phyloP scores from a whole-genome alignment of 257 asterid species.

The Solanum stenotomum region DNA sequence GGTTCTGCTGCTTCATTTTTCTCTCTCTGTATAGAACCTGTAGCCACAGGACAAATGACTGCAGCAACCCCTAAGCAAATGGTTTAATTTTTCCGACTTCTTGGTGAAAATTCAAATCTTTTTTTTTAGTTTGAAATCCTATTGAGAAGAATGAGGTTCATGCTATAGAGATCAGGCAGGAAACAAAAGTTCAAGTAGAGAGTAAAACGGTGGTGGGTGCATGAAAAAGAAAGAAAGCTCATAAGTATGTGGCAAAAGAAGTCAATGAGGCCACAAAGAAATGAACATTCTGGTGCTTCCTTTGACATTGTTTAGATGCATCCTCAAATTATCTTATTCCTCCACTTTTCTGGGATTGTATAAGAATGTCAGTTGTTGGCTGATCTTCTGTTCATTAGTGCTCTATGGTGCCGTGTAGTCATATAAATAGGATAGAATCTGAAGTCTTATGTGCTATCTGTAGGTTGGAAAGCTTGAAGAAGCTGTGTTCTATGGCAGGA shows the following conservation, averaged over 20 bases:
- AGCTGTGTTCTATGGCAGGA: constrained; percentile 69
- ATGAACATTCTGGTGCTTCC: not conserved
- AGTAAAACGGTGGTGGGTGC: not conserved
- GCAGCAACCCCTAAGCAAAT: not conserved
- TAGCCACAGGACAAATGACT: not conserved
- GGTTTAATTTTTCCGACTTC: not conserved
- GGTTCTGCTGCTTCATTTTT: constrained; percentile 4
- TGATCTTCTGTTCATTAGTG: not conserved
- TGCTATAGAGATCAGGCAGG: not conserved
- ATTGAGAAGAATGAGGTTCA: not conserved
- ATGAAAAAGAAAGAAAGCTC: not conserved
- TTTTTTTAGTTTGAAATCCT: not conserved
- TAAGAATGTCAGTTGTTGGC: not conserved
- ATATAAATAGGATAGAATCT: not conserved
- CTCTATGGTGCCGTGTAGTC: not conserved
- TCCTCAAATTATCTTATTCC: not conserved
- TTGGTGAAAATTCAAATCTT: not conserved
- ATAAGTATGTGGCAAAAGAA: not conserved
- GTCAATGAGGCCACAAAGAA: not conserved
- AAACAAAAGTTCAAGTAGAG: not conserved
- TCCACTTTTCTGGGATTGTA: not conserved
- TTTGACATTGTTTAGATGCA: not conserved
- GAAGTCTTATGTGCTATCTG: not conserved
- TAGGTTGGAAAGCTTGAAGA: constrained; percentile 74
- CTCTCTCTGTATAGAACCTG: not conserved